phyloP scores from a whole-genome alignment of 1,284 basidiomycete species.

The Irpex sp. region DNA sequence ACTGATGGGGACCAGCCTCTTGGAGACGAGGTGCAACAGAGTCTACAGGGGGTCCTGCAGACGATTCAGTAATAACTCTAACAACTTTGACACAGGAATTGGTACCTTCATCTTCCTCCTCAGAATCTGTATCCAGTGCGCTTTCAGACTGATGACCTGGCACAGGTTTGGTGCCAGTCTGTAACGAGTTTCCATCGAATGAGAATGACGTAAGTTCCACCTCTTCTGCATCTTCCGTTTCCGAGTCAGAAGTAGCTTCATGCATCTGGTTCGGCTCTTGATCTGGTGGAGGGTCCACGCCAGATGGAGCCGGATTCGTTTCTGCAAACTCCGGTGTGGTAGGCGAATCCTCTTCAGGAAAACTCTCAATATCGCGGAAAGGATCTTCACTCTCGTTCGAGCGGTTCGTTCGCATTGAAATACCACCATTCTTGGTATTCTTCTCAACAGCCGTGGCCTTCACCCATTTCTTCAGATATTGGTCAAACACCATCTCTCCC shows the following conservation, averaged over 20 bases:
- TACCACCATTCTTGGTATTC: constrained; percentile 25
- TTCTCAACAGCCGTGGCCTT: constrained; percentile 44
- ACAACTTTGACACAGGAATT: not conserved
- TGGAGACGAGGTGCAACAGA: not conserved
- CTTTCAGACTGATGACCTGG: constrained; percentile 9
- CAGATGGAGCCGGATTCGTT: constrained; percentile 22
- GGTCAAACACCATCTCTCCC: constrained; percentile 86
- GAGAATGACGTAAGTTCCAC: constrained; percentile 65
- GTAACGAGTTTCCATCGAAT: constrained; percentile 52
- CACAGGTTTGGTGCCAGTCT: constrained; percentile 36
- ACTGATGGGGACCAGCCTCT: constrained; percentile 1
- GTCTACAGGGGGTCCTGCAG: not conserved
- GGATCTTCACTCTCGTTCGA: constrained; percentile 73
- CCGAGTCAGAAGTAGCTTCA: constrained; percentile 40
- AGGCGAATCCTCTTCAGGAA: constrained; percentile 56
- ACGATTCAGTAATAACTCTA: not conserved
- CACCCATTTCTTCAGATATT: constrained; percentile 79
- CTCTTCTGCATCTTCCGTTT: constrained; percentile 57
- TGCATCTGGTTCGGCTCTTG: constrained; percentile 48
- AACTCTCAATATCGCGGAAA: constrained; percentile 83
- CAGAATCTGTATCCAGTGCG: constrained; percentile 14
- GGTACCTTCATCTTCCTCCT: not conserved
- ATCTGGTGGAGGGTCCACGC: constrained; percentile 23
- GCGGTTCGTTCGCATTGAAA: constrained; percentile 36
- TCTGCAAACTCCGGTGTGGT: constrained; percentile 15